These are phyloP conservation scores for Penicillium verhagenii DNA, from an alignment of 495 filamentous ascomycete genomes.

Conservation along the genomic window DNA sequence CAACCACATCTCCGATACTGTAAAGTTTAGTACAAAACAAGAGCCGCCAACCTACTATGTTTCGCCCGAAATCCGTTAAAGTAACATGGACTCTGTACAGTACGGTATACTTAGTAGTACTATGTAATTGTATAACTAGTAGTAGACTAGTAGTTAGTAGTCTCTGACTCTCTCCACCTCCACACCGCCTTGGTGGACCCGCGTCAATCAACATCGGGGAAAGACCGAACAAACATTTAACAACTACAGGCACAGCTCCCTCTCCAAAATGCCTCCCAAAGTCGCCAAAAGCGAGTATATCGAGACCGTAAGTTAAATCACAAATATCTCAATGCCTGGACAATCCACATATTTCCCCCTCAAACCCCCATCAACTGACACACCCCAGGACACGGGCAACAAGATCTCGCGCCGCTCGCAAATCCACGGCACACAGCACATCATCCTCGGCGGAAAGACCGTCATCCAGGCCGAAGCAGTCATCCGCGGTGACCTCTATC, in stretches of 20 bases:
- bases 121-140: too few species aligned
- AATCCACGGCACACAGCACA: slow-evolving; percentile 92
- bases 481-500: slow-evolving; percentile 86
- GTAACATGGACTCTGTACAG: too few species aligned
- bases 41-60: too few species aligned
- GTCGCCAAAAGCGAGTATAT: slow-evolving; percentile 87
- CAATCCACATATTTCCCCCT: background rate
- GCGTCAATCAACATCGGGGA: slow-evolving; percentile 7
- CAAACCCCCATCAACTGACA: slow-evolving; percentile 2
- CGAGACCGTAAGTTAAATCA: slow-evolving; percentile 68
- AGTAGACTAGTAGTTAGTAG: too few species aligned
- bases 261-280: slow-evolving; percentile 66
- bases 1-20: too few species aligned
- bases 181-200: slow-evolving; percentile 14
- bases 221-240: background rate
- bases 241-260: background rate
- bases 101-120: too few species aligned
- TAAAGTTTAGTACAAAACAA: too few species aligned
- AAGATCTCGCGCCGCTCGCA: slow-evolving; percentile 90
- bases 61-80: too few species aligned
- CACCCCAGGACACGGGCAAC: slow-evolving; percentile 87
- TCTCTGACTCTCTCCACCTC: too few species aligned
- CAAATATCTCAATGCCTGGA: background rate
- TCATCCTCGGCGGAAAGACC: slow-evolving; percentile 94
- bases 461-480: slow-evolving; percentile 89